These are phyloP conservation scores for Macrocybe gigantea DNA, from an alignment of 768 basidiomycete species.

Conservation along the genomic window DNA sequence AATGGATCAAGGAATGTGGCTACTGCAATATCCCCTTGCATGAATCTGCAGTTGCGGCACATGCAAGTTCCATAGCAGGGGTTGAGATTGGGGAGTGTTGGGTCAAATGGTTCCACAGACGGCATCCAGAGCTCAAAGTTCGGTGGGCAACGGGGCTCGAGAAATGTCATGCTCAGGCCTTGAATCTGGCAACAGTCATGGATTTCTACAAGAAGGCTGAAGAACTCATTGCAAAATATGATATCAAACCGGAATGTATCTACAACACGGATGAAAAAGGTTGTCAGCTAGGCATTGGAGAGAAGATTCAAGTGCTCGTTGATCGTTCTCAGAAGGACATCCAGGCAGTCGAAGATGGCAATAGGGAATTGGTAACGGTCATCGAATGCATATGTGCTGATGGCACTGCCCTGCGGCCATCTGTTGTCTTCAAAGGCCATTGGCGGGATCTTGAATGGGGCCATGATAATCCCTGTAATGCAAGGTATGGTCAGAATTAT, in stretches of 20 bases:
- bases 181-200: constrained; percentile 13
- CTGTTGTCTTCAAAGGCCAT: constrained; percentile 31
- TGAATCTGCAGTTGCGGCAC: constrained; percentile 5
- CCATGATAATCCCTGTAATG: constrained; percentile 19
- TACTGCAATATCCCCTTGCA: constrained; percentile 13
- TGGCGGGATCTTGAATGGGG: constrained; percentile 16
- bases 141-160: constrained; percentile 17
- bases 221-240: constrained; percentile 1
- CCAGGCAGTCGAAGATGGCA: constrained; percentile 6
- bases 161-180: constrained; percentile 12
- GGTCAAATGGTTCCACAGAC: constrained; percentile 9
- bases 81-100: constrained; percentile 9
- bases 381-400: constrained; percentile 40
- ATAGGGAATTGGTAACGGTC: constrained; percentile 35
- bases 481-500: constrained; percentile 15
- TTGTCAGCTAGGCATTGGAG: too few species aligned
- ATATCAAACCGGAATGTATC: too few species aligned
- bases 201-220: not conserved
- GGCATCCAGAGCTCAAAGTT: constrained; percentile 18
- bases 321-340: constrained; percentile 11
- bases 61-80: constrained; percentile 11
- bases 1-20: constrained; percentile 17
- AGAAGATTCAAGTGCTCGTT: constrained; percentile 3
- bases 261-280: too few species aligned
- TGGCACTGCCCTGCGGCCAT: constrained; percentile 27